Percentiles rank a stretch among this genome's conserved stretches.
phyloP scores from a whole-genome alignment of 768 basidiomycete species.

The Serendipita indica region DNA sequence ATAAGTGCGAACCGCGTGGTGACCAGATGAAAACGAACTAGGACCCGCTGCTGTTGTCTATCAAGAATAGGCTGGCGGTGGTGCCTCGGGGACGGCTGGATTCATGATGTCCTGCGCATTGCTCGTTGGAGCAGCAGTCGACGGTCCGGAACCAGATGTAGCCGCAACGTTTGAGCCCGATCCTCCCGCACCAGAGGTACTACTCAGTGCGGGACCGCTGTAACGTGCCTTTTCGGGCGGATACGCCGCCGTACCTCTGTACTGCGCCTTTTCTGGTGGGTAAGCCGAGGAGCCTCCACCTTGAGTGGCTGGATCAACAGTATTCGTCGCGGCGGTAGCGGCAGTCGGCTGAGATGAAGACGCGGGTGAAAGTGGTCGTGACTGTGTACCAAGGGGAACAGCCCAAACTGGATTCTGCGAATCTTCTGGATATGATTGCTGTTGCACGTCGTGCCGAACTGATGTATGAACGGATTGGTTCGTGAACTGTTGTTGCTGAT shows the following conservation, averaged over 20 bases:
- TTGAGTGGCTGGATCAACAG: neutral
- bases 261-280: constrained; percentile 1
- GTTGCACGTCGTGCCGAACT: no score
- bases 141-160: neutral
- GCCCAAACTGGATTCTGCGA: neutral
- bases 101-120: neutral
- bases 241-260: neutral
- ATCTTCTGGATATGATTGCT: neutral
- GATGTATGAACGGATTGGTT: no score
- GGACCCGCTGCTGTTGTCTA: no score
- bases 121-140: neutral
- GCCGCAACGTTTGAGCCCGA: neutral
- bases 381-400: neutral
- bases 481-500: no score
- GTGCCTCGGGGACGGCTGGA: neutral
- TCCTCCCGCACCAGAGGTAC: neutral
- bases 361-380: no score
- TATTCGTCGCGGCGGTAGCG: neutral
- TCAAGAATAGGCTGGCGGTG: constrained; percentile 6
- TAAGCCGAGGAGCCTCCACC: neutral
- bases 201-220: neutral
- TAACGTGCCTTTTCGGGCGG: constrained; percentile 1
- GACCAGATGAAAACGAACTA: no score
- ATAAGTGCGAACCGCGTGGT: no score
- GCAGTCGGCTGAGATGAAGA: neutral